Evolutionary conservation across 805 yeast genomes (phyloP), one percentile per base, ranked within the genome.

Genomic region (Ogataea corticis): DNA sequence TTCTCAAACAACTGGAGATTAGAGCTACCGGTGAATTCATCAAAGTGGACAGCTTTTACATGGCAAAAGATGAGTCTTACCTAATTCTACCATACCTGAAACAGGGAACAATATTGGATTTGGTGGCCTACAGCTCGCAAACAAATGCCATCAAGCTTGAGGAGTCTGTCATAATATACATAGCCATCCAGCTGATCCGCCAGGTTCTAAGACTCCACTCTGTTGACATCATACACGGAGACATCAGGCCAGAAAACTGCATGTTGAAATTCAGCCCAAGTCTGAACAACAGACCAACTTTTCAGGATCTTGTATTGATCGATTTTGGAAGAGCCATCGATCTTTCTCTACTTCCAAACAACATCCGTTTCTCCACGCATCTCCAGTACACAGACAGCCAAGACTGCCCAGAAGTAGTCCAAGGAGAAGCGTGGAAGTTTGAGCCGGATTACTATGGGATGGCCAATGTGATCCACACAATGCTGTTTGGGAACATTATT

Each of bases 251-350:
- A 0, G 96, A 87, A 51, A 90, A 89, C 59, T 86, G 94, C 52
- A 85, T 90, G 95, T 58, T 88, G 0, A 65, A 85, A 32, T 71
- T 85, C 33, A 66, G 68, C 13, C 46, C 56, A 21, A 51, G 48
- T 0, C 55, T 51, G 4, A 27, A 45, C 4, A 39, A 37, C 5
- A 48, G 37, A 30, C 45, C 56, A 3, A 35, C 53, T 3, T 61
- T 46, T 21, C 39, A 47, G 12, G 66, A 61, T 37, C 10, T 62
- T 1, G 36, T 45, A 0, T 60, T 90, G 35, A 85, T 89, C 52
- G 96, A 89, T 65, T 90, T 86, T 66, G 95, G 95, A 3, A 72
- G 91, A 51, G 80, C 92, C 0, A 76, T 88, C 21, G 97, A 90
- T 59, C 63, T 86, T 65, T 68, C 75, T 0, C 62, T 85, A 33